These are phyloP conservation scores for Cryptococcus jaspeensis DNA, from an alignment of 1,284 basidiomycete genomes.

Conservation along the genomic window DNA sequence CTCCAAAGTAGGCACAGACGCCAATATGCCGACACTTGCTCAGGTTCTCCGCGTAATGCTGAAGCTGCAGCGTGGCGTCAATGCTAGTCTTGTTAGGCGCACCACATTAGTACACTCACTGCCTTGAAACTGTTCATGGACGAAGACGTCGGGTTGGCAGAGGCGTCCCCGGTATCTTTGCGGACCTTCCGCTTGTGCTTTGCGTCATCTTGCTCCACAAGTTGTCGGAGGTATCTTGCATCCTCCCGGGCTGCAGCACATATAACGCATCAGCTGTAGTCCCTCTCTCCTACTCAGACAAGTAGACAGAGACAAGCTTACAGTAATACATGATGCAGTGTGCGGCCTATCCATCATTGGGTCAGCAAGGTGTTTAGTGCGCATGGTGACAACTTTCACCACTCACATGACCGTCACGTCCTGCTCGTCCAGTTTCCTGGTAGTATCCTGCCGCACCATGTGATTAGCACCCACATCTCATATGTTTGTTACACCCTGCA, in stretches of 20 bases:
- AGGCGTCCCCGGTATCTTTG: slow-evolving; percentile 20
- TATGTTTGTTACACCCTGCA: not conserved
- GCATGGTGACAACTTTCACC: no score
- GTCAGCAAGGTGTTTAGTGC: not conserved
- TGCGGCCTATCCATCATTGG: slow-evolving; percentile 59
- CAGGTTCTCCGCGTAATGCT: slow-evolving; percentile 63
- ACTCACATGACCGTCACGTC: slow-evolving; percentile 74
- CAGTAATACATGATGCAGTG: slow-evolving; percentile 81
- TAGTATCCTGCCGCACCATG: slow-evolving; percentile 65
- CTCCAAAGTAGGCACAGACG: slow-evolving; percentile 81
- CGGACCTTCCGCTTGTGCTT: slow-evolving; percentile 12
- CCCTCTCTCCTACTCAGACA: no score
- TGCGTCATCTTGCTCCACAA: slow-evolving; percentile 54
- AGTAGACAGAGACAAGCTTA: no score
- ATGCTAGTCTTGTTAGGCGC: no score
- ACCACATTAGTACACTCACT: no score
- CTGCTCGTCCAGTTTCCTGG: slow-evolving; percentile 83
- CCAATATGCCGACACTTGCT: slow-evolving; percentile 69
- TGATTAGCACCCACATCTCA: not conserved
- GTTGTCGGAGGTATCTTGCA: slow-evolving; percentile 58
- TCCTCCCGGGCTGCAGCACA: slow-evolving; percentile 68
- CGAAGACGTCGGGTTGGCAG: not conserved
- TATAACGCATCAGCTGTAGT: not conserved
- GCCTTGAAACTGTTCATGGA: slow-evolving; percentile 61
- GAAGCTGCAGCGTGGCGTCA: slow-evolving; percentile 27